These are phyloP conservation scores for Sherardia arvensis DNA, from an alignment of 257 asterid genomes.

Conservation along the genomic window DNA sequence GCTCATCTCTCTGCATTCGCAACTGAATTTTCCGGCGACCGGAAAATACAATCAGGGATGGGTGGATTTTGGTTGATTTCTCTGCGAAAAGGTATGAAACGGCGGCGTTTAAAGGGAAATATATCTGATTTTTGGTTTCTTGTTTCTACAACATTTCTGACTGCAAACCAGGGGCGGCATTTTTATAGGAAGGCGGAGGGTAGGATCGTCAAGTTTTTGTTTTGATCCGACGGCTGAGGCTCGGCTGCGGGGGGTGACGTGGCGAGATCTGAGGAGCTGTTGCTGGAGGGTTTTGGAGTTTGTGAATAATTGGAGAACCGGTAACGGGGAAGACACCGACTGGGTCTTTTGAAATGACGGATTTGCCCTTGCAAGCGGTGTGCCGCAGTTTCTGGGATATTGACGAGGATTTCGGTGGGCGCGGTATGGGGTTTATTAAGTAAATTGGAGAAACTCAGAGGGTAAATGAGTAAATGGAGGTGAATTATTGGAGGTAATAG, in stretches of 20 bases:
- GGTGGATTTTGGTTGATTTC: background rate
- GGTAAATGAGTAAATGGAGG: background rate
- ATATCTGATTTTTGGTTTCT: conserved; percentile 1
- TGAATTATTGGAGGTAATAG: background rate
- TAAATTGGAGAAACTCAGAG: background rate
- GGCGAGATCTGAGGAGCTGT: conserved; percentile 17
- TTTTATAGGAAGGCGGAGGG: conserved; percentile 23
- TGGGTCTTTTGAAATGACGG: background rate
- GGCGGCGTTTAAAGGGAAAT: background rate
- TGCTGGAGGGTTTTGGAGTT: conserved; percentile 20
- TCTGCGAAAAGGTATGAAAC: background rate
- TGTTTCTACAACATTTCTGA: background rate
- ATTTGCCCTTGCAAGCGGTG: background rate
- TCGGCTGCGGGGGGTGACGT: background rate
- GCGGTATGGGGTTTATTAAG: background rate
- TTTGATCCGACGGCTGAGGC: conserved; percentile 7
- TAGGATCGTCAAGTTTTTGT: conserved; percentile 4
- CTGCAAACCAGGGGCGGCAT: rapidly evolving
- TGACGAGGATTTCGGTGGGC: background rate
- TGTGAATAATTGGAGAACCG: conserved; percentile 24
- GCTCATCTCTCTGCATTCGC: conserved; percentile 97
- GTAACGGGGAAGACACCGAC: conserved; percentile 3
- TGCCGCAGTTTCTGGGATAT: conserved; percentile 1
- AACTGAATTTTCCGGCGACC: conserved; percentile 6
- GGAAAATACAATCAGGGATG: background rate